phyloP scores from a whole-genome alignment of 306 rosid species.

The Sesbania bispinosa region DNA sequence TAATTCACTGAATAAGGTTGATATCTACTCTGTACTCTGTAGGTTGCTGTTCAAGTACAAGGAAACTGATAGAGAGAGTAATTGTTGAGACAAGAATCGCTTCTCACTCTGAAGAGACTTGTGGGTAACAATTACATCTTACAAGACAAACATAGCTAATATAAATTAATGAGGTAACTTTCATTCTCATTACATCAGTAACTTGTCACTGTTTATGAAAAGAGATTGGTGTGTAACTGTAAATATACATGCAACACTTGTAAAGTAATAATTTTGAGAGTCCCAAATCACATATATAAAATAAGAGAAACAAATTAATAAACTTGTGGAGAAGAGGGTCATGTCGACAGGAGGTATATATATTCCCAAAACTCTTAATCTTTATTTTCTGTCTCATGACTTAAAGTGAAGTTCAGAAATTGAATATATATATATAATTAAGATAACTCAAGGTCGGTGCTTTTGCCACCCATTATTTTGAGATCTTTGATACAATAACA shows the following conservation, averaged over 20 bases:
- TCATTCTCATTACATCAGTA: background rate
- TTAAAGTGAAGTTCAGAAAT: constrained; percentile 32
- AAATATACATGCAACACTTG: constrained; percentile 4
- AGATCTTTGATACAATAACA: constrained; percentile 23
- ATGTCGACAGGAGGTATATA: constrained; percentile 29
- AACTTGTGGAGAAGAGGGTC: background rate
- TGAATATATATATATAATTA: background rate
- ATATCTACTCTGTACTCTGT: too few relatives aligned
- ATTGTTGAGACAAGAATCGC: constrained; percentile 10
- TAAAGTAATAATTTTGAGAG: background rate
- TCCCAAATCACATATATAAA: background rate
- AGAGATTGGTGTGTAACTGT: background rate
- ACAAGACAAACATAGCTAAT: constrained; percentile 30
- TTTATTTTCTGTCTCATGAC: constrained; percentile 23
- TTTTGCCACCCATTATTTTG: constrained; percentile 35
- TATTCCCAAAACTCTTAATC: constrained; percentile 25
- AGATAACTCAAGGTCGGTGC: constrained; percentile 38
- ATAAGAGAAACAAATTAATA: background rate
- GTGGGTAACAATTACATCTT: constrained; percentile 21
- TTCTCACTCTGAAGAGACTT: constrained; percentile 42
- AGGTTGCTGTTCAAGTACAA: too few relatives aligned
- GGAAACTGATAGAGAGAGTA: too few relatives aligned
- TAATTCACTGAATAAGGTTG: too few relatives aligned
- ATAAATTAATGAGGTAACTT: background rate
- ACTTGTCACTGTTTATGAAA: background rate